Base-by-base conservation (phyloP, 2,329 filamentous ascomycete species). In the Cordyceps farinosa region DNA sequence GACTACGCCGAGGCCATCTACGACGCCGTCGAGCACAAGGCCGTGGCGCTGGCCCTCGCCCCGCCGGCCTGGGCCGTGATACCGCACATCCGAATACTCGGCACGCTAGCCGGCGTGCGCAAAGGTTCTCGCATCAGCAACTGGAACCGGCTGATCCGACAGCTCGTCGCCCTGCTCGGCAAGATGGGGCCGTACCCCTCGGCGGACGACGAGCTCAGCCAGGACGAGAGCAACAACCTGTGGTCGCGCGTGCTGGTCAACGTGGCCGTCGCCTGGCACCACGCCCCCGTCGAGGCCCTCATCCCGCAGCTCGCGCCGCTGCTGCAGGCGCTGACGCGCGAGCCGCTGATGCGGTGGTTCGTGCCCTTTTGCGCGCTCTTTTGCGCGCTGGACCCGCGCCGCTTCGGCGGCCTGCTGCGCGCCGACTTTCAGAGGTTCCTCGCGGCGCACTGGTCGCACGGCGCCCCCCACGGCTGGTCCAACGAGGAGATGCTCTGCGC, bases 381-480 rank as follows among this genome's bases (percentile, higher is more conserved):
- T 68, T 88, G 91, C 0, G 84, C 91, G 61, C 80, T 96, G 42
- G 88, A 92, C 52, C 73, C 83, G 1, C 84, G 88, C 60, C 84
- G 90, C 45, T 99, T 98, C 71, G 84, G 87, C 61, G 88, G 86
- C 66, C 79, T 97, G n/a, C 83, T 96, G 38, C 80, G 93, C 8
- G 88, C 87, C 44, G 87, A 90, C 63, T 92, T 98, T 68, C 91
- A 96, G 74, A 91, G 86, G 84, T 97, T 95, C 70, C 82, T 97
- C 66, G 79, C 87, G 38, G 82, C 82, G 7, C 87, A 90, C 68
- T 96, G 91, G 91, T 84, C 86, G 4, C 83, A 87, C 67, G 79
- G 77, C 67, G 79, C 77, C 68, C 72, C 80, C 3, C 83, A 87
- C 67, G 79, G 77, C 67, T 38, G 53, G 34, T 72, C 80, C 70